These are phyloP conservation scores for Kuraishia ogatae DNA, from an alignment of 805 yeast species.

Conservation along the genomic window DNA sequence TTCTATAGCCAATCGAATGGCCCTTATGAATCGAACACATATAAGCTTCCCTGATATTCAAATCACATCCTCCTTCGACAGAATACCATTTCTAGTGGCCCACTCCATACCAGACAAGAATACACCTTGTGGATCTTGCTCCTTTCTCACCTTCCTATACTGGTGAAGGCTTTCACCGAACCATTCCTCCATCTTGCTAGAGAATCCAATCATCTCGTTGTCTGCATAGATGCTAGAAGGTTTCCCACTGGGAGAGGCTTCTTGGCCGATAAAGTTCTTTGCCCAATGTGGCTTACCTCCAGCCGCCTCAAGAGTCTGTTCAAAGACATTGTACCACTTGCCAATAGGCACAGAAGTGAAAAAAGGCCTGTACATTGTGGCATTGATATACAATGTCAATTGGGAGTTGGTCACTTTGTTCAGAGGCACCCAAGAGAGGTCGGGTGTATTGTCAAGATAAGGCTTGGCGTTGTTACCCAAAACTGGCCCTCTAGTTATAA, in stretches of 20 bases:
- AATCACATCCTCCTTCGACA: constrained; percentile 17
- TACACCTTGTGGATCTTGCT: constrained; percentile 74
- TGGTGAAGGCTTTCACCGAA: constrained; percentile 59
- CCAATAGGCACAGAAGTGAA: constrained; percentile 61
- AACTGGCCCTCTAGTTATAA: constrained; percentile 64
- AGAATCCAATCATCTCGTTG: constrained; percentile 76
- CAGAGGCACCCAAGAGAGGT: constrained; percentile 44
- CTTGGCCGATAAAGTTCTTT: constrained; percentile 74
- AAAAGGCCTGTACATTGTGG: constrained; percentile 96
- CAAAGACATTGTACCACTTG: constrained; percentile 81
- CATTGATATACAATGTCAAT: constrained; percentile 80
- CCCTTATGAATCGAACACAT: too few relatives aligned
- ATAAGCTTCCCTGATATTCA: background rate
- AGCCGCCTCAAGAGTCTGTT: constrained; percentile 62
- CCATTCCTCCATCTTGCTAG: constrained; percentile 63
- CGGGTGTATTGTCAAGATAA: constrained; percentile 72
- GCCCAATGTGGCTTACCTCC: constrained; percentile 99
- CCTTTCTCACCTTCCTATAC: constrained; percentile 56
- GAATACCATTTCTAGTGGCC: constrained; percentile 74
- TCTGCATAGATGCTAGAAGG: constrained; percentile 35
- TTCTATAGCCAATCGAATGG: background rate
- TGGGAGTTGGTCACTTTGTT: constrained; percentile 59
- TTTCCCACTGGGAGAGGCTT: constrained; percentile 11
- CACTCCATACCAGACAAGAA: constrained; percentile 73
- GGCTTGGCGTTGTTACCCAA: constrained; percentile 83